Percentiles rank a stretch among this genome's conserved stretches.
Conservation (phyloP, 768 basidiomycete species). For the Fibroporia radiculosa region DNA sequence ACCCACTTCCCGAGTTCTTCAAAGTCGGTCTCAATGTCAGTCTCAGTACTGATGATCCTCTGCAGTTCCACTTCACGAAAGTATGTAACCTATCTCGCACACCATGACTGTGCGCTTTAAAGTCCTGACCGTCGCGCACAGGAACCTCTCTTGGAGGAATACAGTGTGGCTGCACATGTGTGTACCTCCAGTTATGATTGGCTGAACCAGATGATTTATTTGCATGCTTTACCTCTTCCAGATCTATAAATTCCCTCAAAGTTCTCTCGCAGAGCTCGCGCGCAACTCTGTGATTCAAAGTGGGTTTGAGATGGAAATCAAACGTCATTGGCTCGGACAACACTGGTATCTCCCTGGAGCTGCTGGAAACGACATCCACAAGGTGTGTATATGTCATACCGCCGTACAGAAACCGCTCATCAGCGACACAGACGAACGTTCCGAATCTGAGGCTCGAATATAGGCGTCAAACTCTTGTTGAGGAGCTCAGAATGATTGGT, state of each 20-base stretch:
- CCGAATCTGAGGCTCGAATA: conserved; percentile 88
- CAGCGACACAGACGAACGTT: conserved; percentile 76
- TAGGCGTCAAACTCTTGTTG: conserved; percentile 81
- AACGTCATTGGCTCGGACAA: conserved; percentile 91
- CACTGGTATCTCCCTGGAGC: conserved; percentile 92
- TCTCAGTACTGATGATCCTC: conserved; percentile 89
- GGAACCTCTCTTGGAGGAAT: conserved; percentile 95
- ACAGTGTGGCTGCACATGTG: conserved; percentile 95
- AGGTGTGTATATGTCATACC: conserved; percentile 41
- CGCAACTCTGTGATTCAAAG: conserved; percentile 95
- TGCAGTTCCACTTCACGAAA: conserved; percentile 99
- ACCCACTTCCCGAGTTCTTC: conserved; percentile 96
- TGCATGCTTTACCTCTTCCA: conserved; percentile 24
- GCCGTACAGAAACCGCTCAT: not conserved
- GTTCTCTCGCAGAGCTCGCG: conserved; percentile 93
- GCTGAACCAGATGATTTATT: too few species aligned
- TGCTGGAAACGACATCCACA: conserved; percentile 92
- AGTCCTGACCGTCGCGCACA: conserved; percentile 26
- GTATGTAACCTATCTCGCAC: conserved; percentile 28
- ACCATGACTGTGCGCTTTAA: not conserved
- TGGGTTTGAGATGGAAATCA: conserved; percentile 98
- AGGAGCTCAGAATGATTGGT: conserved; percentile 52
- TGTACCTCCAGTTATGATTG: conserved; percentile 21
- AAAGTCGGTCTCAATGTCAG: conserved; percentile 93
- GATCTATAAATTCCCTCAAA: conserved; percentile 96